Evolutionary conservation across 148 eudicot genomes (phyloP).

Genomic region (Simmondsia chinensis): DNA sequence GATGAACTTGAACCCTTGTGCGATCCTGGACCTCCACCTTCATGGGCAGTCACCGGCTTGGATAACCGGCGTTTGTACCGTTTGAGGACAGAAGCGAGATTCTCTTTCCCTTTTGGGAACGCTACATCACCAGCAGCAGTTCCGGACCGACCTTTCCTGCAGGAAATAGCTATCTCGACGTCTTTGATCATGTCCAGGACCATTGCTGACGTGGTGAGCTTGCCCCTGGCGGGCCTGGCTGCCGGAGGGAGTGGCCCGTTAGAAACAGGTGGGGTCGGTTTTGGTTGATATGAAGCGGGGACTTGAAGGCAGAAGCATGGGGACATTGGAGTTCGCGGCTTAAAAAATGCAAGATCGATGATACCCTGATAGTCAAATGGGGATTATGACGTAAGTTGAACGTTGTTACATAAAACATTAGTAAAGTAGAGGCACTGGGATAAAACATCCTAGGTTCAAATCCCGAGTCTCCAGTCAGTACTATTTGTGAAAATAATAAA

Average conservation of each 20-base stretch:
- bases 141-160: slow-evolving; percentile 84
- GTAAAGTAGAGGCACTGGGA: too few relatives aligned
- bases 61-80: slow-evolving; percentile 84
- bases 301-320: slow-evolving; percentile 91
- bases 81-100: slow-evolving; percentile 90
- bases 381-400: not conserved
- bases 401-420: too few relatives aligned
- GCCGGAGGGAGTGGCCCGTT: slow-evolving; percentile 61
- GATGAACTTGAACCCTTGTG: slow-evolving; percentile 20
- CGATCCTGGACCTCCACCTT: slow-evolving; percentile 21
- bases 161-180: slow-evolving; percentile 71
- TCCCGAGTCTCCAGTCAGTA: too few relatives aligned
- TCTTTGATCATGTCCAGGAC: slow-evolving; percentile 76
- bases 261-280: slow-evolving; percentile 46
- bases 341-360: slow-evolving; percentile 70
- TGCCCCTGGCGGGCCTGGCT: slow-evolving; percentile 49
- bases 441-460: too few relatives aligned
- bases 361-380: slow-evolving; percentile 45
- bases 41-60: slow-evolving; percentile 37
- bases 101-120: slow-evolving; percentile 95
- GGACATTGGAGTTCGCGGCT: slow-evolving; percentile 47
- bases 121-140: slow-evolving; percentile 99
- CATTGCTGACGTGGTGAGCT: slow-evolving; percentile 58
- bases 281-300: slow-evolving; percentile 45
- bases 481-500: too few relatives aligned